Base-by-base conservation (phyloP, 225 moss, liverwort and hornwort species). In the Pseudoscleropodium purum region DNA sequence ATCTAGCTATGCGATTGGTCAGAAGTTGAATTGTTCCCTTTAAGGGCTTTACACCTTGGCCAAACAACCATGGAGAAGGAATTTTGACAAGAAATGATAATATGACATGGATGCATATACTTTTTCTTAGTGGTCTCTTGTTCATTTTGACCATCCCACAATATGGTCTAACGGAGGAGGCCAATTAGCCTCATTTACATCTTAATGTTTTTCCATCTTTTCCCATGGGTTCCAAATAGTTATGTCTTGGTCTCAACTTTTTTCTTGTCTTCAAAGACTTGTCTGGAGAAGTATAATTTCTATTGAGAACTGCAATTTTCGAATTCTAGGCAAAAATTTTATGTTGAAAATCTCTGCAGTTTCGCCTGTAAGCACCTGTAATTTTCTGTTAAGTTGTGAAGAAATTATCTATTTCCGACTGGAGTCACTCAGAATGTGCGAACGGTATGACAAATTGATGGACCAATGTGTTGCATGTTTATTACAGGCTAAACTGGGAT, bases 401-500 rank as follows among this genome's bases (percentile, higher is more conserved):
- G 52, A 56, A 72, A 15, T 80, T 8, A 24, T 47, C 45, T 85
- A 47, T 45, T 75, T 67, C 27, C n/a, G 52, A 49, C 18, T 11
- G 33, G 34, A 82, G 57, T 41, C 67, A 67, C 70, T 88, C 68
- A 88, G 70, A 60, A 29, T 82, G n/a, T 82, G 75, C 63, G 43
- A 76, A 76, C 34, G 39, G 54, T 39, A 18, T 63, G 47, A 52
- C 66, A 23, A 30, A 59, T 65, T 83, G 65, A 83, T 88, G 59
- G 37, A 74, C 60, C 34, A 11, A 27, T 36, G 85, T 63, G 78
- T 37, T 83, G 36, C 60, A 24, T 65, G n/a, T 63, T 79, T 13
- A 63, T 89, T 70, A 12, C 92, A 97, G 97, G 98, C 95, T 78
- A 98, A 98, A 88, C 79, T 97, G 87, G 97, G 98, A 65, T 95